Base-by-base conservation (phyloP, 805 yeast genomes). In the Wickerhamomyces kurtzmanii region DNA sequence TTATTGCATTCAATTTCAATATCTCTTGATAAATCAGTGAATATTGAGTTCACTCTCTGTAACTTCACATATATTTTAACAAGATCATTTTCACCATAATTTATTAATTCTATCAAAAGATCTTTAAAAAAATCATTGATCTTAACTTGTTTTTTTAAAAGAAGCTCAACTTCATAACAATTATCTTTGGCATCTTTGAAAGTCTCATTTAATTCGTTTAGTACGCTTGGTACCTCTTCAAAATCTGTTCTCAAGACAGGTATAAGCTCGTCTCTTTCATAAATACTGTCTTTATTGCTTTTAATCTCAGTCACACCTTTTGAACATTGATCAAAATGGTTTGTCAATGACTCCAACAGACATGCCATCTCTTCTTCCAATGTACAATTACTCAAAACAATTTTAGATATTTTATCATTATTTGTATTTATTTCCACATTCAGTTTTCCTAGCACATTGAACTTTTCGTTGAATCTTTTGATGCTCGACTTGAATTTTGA, bases 291-390 rank as follows among this genome's bases (percentile, higher is more conserved):
- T 10, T 38, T 30, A 1, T 50, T 43, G n/a, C 55, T 45, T 14
- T 48, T 42, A n/a, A 65, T 51, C 6, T 58, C 34, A 5, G 53
- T 52, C 3, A 57, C 43, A 8, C 71, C 80, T 34, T 68, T 55
- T 9, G 56, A 40, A 39, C 94, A 81, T 45, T 82, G 85, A 49
- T 86, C 96, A 42, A 75, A 84, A 53, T 86, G 95, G 30, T 71
- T 71, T 8, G 94, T 78, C 26, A 86, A 57, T 42, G 86, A 71
- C 31, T 73, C 75, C 19, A 87, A 55, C 12, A 79, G 58, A 3
- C 68, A 63, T 1, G 83, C 93, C 51, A 84, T 62, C 29, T 80
- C 91, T 32, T 65, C 62, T 30, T 84, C 94, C 27, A 73, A 44
- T 2, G 60, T 56, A 11, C 53, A 41, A 34, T 69, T 72, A 29